These are phyloP conservation scores for Roridomyces roridus DNA, from an alignment of 768 basidiomycete species.

Conservation along the genomic window DNA sequence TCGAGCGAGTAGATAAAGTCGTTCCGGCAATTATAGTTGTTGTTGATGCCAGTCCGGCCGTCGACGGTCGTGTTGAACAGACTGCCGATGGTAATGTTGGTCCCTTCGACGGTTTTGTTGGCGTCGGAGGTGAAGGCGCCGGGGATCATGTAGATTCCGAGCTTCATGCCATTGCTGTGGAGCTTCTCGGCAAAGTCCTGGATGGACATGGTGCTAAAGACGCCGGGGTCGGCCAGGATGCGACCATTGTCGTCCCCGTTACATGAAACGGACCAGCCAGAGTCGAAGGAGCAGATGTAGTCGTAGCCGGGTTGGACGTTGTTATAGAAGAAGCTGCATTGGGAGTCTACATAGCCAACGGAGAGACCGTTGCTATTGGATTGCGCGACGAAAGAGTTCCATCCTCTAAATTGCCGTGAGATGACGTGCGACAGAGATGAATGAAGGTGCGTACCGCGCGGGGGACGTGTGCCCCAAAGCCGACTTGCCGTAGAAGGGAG, in stretches of 20 bases:
- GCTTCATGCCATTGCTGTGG: neutral
- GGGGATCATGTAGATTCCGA: slow-evolving; percentile 14
- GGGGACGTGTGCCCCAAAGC: no score
- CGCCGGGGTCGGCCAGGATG: slow-evolving; percentile 5
- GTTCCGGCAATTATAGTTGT: slow-evolving; percentile 11
- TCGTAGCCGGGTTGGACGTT: no score
- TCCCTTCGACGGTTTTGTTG: slow-evolving; percentile 8
- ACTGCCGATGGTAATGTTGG: slow-evolving; percentile 9
- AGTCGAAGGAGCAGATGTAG: slow-evolving; percentile 7
- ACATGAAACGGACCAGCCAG: slow-evolving; percentile 11
- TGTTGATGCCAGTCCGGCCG: neutral
- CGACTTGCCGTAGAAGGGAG: no score
- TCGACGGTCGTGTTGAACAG: neutral
- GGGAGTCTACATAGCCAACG: no score
- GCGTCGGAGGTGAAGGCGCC: slow-evolving; percentile 4
- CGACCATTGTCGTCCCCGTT: slow-evolving; percentile 13
- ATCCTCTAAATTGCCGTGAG: no score
- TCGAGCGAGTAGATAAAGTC: slow-evolving; percentile 10
- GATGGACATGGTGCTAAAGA: neutral
- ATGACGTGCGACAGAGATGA: no score
- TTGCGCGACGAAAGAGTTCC: no score
- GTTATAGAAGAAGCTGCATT: no score
- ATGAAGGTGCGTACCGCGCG: no score
- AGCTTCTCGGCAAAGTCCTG: no score
- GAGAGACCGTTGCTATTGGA: no score